Evolutionary conservation across 192 early-diverging fungal species (phyloP).

Genomic region (Backusella mclennaniae): DNA sequence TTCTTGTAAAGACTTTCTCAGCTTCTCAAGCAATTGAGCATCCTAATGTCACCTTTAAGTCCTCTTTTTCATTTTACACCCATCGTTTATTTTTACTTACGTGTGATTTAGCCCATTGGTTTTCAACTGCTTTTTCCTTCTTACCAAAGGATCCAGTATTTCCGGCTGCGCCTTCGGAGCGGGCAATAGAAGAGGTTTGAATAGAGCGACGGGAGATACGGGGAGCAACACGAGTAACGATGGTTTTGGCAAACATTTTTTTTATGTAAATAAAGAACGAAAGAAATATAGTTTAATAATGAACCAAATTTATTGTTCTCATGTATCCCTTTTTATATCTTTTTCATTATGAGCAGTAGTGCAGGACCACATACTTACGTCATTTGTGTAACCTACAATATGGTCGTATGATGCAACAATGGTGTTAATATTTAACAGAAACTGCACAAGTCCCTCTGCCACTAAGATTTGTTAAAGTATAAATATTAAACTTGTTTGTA

Average conservation of each 20-base stretch:
- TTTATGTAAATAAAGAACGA: neutral
- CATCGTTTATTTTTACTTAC: neutral
- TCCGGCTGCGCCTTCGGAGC: neutral
- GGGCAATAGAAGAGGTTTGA: slow-evolving; percentile 2
- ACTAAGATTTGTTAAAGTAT: no score
- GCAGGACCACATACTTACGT: neutral
- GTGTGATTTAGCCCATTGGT: slow-evolving; percentile 3
- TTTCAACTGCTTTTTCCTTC: slow-evolving; percentile 7
- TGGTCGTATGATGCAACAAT: no score
- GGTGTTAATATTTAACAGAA: no score
- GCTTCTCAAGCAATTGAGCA: neutral
- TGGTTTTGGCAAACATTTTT: neutral
- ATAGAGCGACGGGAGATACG: slow-evolving; percentile 1
- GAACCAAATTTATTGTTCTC: neutral
- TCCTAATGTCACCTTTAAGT: neutral
- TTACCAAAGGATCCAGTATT: slow-evolving; percentile 3
- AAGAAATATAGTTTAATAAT: neutral
- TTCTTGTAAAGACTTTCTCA: slow-evolving; percentile 4
- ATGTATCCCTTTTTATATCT: neutral
- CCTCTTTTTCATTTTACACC: neutral
- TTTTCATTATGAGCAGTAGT: neutral
- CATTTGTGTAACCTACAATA: neutral
- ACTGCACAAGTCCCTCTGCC: no score
- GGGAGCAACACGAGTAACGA: neutral
- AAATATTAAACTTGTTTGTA: no score